Base-by-base conservation (phyloP, 805 yeast genomes). In the Kazachstania taianensis region DNA sequence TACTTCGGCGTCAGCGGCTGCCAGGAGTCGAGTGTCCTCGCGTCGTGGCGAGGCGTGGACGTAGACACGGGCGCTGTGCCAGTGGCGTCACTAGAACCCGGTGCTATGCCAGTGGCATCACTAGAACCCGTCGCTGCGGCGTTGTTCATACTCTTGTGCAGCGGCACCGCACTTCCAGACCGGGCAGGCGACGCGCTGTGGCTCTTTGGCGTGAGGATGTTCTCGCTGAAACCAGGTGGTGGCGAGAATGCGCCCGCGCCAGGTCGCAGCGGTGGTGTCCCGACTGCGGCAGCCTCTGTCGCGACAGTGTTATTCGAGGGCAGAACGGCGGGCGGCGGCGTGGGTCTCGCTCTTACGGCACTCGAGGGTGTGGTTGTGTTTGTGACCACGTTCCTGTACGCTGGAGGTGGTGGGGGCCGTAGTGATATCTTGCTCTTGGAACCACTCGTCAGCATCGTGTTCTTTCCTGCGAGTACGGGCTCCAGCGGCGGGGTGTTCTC, bases 161-260 rank as follows among this genome's bases (percentile, higher is more conserved):
- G 8, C 12, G 30, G 9, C 7, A 7, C 14, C 10, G 16, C 9
- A 12, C 7, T 16, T 7, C n/a, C 15, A 20, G 27, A 10, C 12
- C 39, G 37, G 7, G 39, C 14, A 5, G 37, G 36, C 7, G 39
- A 30, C 3, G 18, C 36, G 26, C 38, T 38, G 14, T 30, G 26
- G 25, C 54, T 57, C 41, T 46, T 61, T 18, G 67, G 67, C 4
- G 57, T 55, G 30, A 64, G 39, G 6, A 63, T 42, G 3, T 50
- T 25, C 17, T 52, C 61, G 22, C 53, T 49, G 30, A 55, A 61
- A 0, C 67, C 67, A 6, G 67, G 68, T 20, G 67, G 67, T 5
- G 61, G 48, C 9, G 41, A 32, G 9, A 12, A 44, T 2, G 49
- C 36, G 34, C n/a, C n/a, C n/a, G 53, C 57, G 30, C 62, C 49